Evolutionary conservation across 495 filamentous ascomycete species (phyloP), one percentile per base, ranked within the genome.

Genomic region (Aspergillus diversus): DNA sequence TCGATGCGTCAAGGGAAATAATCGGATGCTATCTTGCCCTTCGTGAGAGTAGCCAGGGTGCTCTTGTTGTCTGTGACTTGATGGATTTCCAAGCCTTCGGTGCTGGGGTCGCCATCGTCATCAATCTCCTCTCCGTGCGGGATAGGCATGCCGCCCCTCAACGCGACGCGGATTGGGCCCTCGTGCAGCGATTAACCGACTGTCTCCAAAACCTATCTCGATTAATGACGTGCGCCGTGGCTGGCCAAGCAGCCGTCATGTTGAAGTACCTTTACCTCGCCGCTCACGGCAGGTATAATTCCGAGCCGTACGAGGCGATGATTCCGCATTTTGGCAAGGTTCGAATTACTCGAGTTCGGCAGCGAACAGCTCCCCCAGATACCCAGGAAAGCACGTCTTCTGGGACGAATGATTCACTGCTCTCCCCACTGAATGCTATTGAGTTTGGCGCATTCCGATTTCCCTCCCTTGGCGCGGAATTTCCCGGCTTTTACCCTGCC

Each of bases 71-170:
- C 13, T 49, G 46, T 49, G 46, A 49, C 46, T 5, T 49, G 9
- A 49, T 21, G 46, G 46, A 49, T 21, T 49, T 49, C 46, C 46
- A 49, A n/a, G 46, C 46, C 46, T 49, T 49, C 7, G 7, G 46
- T 49, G 46, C 46, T 1, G 46, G 11, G 7, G 7, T 49, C 1
- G 46, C 16, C 6, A 2, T 49, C 7, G 4, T 49, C 15, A 49
- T 16, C 8, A 2, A 49, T 16, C 46, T 49, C 9, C 13, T 49
- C 8, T 49, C 46, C 15, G 46, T n/a, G n/a, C n/a, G n/a, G n/a
- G n/a, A n/a, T n/a, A n/a, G n/a, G n/a, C n/a, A n/a, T n/a, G n/a
- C n/a, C n/a, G n/a, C n/a, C n/a, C n/a, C n/a, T n/a, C n/a, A n/a
- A n/a, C n/a, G n/a, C n/a, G n/a, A n/a, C n/a, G n/a, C n/a, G n/a